Evolutionary conservation across 345 rosid genomes (phyloP).

Genomic region (Ceriops decandra): DNA sequence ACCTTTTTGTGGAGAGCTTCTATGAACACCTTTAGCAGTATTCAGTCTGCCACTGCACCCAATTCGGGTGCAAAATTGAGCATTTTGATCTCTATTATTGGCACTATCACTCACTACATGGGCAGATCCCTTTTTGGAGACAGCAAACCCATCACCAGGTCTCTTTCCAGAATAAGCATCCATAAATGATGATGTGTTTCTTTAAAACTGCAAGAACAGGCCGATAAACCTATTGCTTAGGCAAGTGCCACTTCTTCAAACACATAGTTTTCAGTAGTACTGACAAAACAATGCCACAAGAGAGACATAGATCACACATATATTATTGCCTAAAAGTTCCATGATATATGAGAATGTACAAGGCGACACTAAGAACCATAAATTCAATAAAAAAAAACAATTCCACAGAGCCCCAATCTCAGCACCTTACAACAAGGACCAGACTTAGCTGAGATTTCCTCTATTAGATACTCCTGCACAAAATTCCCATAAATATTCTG

Average conservation of each 20-base stretch:
- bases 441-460: too few species aligned
- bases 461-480: too few species aligned
- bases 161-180: slow-evolving; percentile 72
- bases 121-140: slow-evolving; percentile 49
- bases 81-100: slow-evolving; percentile 49
- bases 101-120: slow-evolving; percentile 56
- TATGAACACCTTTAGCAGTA: slow-evolving; percentile 44
- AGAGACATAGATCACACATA: too few species aligned
- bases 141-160: slow-evolving; percentile 39
- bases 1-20: slow-evolving; percentile 46
- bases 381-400: too few species aligned
- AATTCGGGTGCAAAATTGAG: slow-evolving; percentile 55
- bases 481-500: too few species aligned
- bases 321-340: too few species aligned
- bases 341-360: too few species aligned
- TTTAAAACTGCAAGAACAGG: slow-evolving; percentile 34
- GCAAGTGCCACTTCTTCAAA: neutral
- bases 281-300: too few species aligned
- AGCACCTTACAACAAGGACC: too few species aligned
- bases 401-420: too few species aligned
- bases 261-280: neutral
- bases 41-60: slow-evolving; percentile 64
- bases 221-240: neutral
- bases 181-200: slow-evolving; percentile 38
- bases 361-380: too few species aligned